Conservation (phyloP, 192 early-diverging fungal species). For the Coemansia sp. region DNA sequence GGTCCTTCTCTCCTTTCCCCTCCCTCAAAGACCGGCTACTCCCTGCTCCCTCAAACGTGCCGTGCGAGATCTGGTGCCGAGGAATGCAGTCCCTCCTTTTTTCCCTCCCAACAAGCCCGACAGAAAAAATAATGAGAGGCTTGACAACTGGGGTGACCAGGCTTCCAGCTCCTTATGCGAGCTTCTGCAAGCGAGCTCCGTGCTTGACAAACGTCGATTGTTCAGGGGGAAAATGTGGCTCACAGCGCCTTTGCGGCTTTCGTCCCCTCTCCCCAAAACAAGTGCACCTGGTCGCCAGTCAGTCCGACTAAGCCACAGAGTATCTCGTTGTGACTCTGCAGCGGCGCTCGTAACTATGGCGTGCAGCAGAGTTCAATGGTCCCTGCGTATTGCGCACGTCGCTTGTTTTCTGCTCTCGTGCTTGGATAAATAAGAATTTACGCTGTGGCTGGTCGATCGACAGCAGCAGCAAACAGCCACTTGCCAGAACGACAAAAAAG, state of each 20-base stretch:
- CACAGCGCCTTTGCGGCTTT: background rate
- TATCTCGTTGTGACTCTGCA: background rate
- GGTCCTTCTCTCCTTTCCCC: too few relatives aligned
- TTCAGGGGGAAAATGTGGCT: background rate
- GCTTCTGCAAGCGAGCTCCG: background rate
- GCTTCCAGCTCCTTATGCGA: background rate
- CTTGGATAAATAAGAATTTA: background rate
- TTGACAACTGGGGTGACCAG: background rate
- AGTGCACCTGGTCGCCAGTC: background rate
- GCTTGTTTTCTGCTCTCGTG: background rate
- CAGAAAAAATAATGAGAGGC: background rate
- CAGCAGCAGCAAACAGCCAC: constrained; percentile 1
- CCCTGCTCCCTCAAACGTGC: background rate
- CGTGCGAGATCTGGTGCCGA: background rate
- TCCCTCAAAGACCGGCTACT: background rate
- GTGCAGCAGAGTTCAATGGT: background rate
- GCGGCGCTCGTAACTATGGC: background rate
- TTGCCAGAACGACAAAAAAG: background rate
- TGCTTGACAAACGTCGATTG: background rate
- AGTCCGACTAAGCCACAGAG: background rate
- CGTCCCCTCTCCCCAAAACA: background rate
- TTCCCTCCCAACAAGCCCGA: background rate
- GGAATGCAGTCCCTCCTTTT: background rate
- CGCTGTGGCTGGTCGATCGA: constrained; percentile 3
- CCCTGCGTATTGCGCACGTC: background rate